Percentiles rank a stretch among this genome's conserved stretches.
Conservation (phyloP, 176 grass and related monocot genomes). For the Avena atlantica region DNA sequence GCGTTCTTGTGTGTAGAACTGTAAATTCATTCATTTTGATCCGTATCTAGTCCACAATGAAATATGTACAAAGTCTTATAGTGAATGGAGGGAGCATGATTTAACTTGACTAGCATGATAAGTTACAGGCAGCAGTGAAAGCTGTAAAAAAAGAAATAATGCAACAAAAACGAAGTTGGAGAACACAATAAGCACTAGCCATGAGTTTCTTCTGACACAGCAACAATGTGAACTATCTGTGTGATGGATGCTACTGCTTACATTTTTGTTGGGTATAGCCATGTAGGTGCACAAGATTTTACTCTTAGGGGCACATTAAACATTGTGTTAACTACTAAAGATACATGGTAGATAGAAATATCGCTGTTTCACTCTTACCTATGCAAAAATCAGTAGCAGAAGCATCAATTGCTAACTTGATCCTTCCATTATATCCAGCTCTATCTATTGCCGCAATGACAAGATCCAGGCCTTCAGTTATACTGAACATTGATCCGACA, state of each 20-base stretch:
- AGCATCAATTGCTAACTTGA: constrained; percentile 86
- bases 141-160: constrained; percentile 20
- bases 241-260: not conserved
- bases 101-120: not conserved
- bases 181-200: not conserved
- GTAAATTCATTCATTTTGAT: too few relatives aligned
- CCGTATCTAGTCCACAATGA: too few relatives aligned
- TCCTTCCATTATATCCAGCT: constrained; percentile 94
- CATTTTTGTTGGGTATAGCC: constrained; percentile 4
- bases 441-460: constrained; percentile 89
- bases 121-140: not conserved
- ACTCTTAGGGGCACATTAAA: not conserved
- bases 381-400: constrained; percentile 94
- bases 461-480: constrained; percentile 88
- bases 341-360: constrained; percentile 7
- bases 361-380: constrained; percentile 54
- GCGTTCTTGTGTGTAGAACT: too few relatives aligned
- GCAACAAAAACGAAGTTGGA: not conserved
- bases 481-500: constrained; percentile 63
- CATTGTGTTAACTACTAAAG: constrained; percentile 1
- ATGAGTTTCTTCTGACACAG: not conserved
- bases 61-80: too few relatives aligned
- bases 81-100: not conserved
- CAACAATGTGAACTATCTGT: not conserved
- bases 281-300: constrained; percentile 17